These are phyloP conservation scores for Pyrenophora tritici-repentis DNA, from an alignment of 2,329 filamentous ascomycete species.

Conservation along the genomic window DNA sequence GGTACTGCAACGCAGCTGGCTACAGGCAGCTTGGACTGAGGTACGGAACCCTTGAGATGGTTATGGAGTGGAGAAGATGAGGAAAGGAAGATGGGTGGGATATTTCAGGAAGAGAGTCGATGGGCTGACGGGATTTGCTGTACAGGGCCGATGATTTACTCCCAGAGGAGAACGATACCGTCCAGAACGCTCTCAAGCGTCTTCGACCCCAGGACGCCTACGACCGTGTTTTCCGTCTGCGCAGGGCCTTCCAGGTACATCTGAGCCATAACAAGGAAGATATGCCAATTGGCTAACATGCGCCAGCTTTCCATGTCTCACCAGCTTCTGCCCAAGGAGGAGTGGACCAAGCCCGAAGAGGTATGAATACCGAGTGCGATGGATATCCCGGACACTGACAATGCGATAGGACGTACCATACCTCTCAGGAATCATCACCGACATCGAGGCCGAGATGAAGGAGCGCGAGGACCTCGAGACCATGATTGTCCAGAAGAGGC, in stretches of 20 bases:
- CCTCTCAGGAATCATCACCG: slow-evolving; percentile 68
- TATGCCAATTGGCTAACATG: slow-evolving; percentile 22
- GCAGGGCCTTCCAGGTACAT: slow-evolving; percentile 85
- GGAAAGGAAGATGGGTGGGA: not conserved
- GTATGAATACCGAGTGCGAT: slow-evolving; percentile 49
- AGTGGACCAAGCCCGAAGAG: slow-evolving; percentile 71
- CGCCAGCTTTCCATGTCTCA: slow-evolving; percentile 68
- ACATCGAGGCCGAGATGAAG: slow-evolving; percentile 69
- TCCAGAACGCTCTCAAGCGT: slow-evolving; percentile 87
- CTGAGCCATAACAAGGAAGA: not conserved
- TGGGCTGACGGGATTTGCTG: slow-evolving; percentile 38
- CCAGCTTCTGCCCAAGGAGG: slow-evolving; percentile 65
- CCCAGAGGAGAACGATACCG: slow-evolving; percentile 85
- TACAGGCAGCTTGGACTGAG: slow-evolving; percentile 91
- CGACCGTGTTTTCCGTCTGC: slow-evolving; percentile 96
- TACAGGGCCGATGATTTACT: slow-evolving; percentile 90
- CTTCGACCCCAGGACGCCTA: slow-evolving; percentile 89
- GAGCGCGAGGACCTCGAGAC: slow-evolving; percentile 72
- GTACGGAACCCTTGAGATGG: slow-evolving; percentile 58
- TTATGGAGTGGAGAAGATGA: not conserved
- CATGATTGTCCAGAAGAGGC: slow-evolving; percentile 61
- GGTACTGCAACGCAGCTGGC: slow-evolving; percentile 87
- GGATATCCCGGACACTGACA: slow-evolving; percentile 17
- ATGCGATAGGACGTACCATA: slow-evolving; percentile 65
- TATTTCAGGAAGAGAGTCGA: slow-evolving; percentile 17